These are phyloP conservation scores for Arabidopsis arenosa DNA, from an alignment of 345 rosid species.

Conservation along the genomic window DNA sequence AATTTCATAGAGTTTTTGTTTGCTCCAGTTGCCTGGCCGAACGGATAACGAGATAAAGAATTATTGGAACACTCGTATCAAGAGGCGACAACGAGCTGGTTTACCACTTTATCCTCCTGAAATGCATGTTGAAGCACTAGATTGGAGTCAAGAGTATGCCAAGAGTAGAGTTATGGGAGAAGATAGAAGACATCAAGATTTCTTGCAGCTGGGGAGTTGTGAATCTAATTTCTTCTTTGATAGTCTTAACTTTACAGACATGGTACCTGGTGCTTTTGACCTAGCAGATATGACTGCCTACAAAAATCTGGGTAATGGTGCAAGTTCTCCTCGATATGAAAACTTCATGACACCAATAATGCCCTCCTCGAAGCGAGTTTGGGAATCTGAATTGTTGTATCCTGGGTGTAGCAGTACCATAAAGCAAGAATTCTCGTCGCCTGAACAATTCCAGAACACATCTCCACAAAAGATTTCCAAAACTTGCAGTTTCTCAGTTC, in stretches of 20 bases:
- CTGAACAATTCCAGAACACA: slow-evolving; percentile 58
- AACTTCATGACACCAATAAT: slow-evolving; percentile 55
- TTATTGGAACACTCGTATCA: slow-evolving; percentile 96
- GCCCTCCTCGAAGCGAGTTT: slow-evolving; percentile 63
- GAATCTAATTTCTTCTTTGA: slow-evolving; percentile 74
- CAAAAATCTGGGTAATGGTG: slow-evolving; percentile 56
- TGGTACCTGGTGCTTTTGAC: slow-evolving; percentile 61
- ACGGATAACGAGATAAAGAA: slow-evolving; percentile 98
- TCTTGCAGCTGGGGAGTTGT: slow-evolving; percentile 57
- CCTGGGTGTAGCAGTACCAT: slow-evolving; percentile 52
- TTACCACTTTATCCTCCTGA: slow-evolving; percentile 98
- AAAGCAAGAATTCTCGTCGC: slow-evolving; percentile 55
- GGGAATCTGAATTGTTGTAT: slow-evolving; percentile 56
- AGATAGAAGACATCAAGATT: slow-evolving; percentile 53
- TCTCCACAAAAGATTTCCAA: slow-evolving; percentile 47
- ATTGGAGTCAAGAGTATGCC: slow-evolving; percentile 59
- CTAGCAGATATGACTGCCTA: slow-evolving; percentile 57
- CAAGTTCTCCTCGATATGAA: slow-evolving; percentile 60
- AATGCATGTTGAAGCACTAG: slow-evolving; percentile 57
- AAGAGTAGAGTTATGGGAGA: slow-evolving; percentile 44
- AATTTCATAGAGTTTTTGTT: not conserved
- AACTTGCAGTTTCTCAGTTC: slow-evolving; percentile 53
- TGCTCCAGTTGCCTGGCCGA: slow-evolving; percentile 87
- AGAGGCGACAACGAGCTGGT: slow-evolving; percentile 92
- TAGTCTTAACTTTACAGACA: slow-evolving; percentile 54